phyloP scores from a whole-genome alignment of 2,329 filamentous ascomycete species.

The Colletotrichum filicis region DNA sequence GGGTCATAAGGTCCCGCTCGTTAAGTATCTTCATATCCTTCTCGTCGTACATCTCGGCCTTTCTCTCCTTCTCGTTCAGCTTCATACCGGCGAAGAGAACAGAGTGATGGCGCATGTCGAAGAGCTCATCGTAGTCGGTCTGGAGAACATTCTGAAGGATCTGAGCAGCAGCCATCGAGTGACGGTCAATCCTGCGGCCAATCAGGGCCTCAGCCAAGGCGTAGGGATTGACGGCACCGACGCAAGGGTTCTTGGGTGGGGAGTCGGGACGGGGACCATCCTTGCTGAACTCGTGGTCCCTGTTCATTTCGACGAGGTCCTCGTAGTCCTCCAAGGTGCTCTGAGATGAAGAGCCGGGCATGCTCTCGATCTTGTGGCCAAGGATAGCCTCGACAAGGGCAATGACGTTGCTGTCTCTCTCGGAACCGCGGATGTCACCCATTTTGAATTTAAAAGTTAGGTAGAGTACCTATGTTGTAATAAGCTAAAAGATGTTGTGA shows the following conservation, averaged over 20 bases:
- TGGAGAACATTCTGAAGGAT: slow-evolving; percentile 55
- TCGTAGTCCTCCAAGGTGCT: slow-evolving; percentile 47
- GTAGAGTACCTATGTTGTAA: slow-evolving; percentile 29
- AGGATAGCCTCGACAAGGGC: slow-evolving; percentile 52
- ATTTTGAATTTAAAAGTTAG: slow-evolving; percentile 34
- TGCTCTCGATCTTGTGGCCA: slow-evolving; percentile 45
- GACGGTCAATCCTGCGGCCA: slow-evolving; percentile 52
- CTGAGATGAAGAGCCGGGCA: slow-evolving; percentile 38
- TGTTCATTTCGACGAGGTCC: slow-evolving; percentile 43
- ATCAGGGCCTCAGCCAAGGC: slow-evolving; percentile 56
- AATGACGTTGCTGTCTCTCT: slow-evolving; percentile 32
- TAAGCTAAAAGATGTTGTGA: slow-evolving; percentile 7
- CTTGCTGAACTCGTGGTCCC: slow-evolving; percentile 36
- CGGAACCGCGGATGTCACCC: slow-evolving; percentile 28
- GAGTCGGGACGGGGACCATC: slow-evolving; percentile 46
- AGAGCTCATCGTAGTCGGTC: slow-evolving; percentile 59
- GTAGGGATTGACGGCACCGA: slow-evolving; percentile 57
- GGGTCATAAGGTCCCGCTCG: slow-evolving; percentile 54
- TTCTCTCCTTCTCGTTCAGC: slow-evolving; percentile 50
- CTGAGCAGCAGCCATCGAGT: slow-evolving; percentile 44
- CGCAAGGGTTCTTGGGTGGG: slow-evolving; percentile 49
- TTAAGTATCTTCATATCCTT: slow-evolving; percentile 54
- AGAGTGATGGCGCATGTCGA: slow-evolving; percentile 56
- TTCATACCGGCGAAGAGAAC: slow-evolving; percentile 54
- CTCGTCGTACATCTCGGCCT: slow-evolving; percentile 49